A percentile compares a stretch with the other conserved stretches of the same genome.
Evolutionary conservation across 441 rosid genomes (phyloP).

Genomic region (Syzygium malaccense): DNA sequence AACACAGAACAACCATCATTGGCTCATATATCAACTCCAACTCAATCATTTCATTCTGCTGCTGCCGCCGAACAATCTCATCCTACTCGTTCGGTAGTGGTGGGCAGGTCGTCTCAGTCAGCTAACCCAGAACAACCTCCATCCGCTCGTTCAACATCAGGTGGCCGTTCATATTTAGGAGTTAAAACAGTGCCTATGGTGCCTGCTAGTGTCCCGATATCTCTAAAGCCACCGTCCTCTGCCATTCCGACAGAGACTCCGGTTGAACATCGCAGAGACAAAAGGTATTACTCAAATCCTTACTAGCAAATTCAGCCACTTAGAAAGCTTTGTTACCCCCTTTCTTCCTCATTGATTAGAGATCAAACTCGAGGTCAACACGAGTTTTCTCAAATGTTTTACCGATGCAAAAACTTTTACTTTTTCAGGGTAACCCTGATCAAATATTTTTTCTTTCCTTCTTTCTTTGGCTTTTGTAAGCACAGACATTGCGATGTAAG

Average conservation of each 20-base stretch:
- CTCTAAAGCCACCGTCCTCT: conserved; percentile 50
- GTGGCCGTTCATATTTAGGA: conserved; percentile 26
- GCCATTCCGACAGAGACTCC: conserved; percentile 29
- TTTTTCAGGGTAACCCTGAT: not conserved
- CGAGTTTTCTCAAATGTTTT: not conserved
- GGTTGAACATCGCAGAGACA: conserved; percentile 35
- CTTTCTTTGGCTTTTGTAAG: not conserved
- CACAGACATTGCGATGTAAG: not conserved
- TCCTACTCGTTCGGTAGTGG: conserved; percentile 17
- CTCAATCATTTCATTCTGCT: not conserved
- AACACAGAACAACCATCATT: conserved; percentile 33
- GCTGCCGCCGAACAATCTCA: not conserved
- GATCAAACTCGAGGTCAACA: not conserved
- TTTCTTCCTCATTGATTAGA: not conserved
- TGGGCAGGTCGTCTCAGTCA: conserved; percentile 23
- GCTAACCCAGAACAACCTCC: conserved; percentile 46
- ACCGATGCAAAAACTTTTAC: not conserved
- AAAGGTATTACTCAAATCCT: conserved; percentile 33
- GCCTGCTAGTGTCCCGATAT: conserved; percentile 45
- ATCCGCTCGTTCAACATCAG: conserved; percentile 43
- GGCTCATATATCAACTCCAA: conserved; percentile 1
- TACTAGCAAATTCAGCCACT: not conserved
- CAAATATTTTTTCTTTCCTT: not conserved
- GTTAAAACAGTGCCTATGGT: conserved; percentile 33
- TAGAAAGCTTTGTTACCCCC: not conserved